Base-by-base conservation (phyloP, 306 rosid genomes). In the Castanea mollissima region DNA sequence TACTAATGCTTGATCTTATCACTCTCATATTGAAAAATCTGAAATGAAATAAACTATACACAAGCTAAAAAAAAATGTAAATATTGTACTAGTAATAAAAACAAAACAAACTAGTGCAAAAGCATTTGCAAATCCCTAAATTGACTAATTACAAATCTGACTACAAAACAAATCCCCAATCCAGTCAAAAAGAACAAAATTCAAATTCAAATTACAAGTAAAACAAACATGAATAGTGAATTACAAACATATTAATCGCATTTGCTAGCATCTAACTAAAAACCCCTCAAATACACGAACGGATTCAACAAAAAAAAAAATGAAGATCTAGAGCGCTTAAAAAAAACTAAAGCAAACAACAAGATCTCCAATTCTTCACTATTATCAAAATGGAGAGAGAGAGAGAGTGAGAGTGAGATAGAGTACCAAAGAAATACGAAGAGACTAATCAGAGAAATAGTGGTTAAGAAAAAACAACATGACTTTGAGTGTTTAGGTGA, bases 311-410 rank as follows among this genome's bases (percentile, higher is more conserved):
- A 75, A 49, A 35, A 65, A 86, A 78, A 18, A 6, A 71, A 21
- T 46, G 25, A 78, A 64, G 77, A 81, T 83, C 86, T 79, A 72
- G 77, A 71, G 56, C 64, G 41, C 55, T 68, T 70, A 12, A 60
- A 64, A 68, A 4, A 5, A 59, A 16, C 1, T 23, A 23, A 14
- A 69, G 41, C 23, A 54, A 59, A 65, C 38, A 35, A 69, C 86
- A 86, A 89, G 92, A 92, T 92, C 96, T 88, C 90, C 54, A 79
- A 57, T 46, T 60, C 67, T 60, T 59, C 19, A 55, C 12, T 19
- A 29, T 52, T 81, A 55, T 34, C 25, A 38, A 31, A 27, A 57
- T 23, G 18, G 15, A 65, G 7, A 68, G 6, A 55, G 3, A 74
- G 56, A 79, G 25, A 54, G 63, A 46, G 76, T 23, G 23, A 23